phyloP scores from a whole-genome alignment of 73 alveolate species.

The Uronychia binucleata region DNA sequence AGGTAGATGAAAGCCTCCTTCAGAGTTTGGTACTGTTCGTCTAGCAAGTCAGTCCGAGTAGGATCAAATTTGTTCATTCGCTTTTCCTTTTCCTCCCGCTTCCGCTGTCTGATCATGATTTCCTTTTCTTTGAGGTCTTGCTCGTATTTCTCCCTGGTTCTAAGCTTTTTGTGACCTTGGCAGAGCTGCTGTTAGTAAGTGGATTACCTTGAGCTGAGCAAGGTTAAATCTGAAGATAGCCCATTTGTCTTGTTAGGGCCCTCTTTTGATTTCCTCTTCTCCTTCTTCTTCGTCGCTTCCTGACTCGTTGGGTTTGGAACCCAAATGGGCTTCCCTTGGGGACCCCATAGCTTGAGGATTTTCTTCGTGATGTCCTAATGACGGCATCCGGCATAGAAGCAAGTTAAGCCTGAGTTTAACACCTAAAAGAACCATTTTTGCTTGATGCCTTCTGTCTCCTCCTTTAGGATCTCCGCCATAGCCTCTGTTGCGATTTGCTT shows the following conservation, averaged over 20 bases:
- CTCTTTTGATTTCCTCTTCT: constrained; percentile 6
- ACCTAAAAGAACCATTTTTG: constrained; percentile 13
- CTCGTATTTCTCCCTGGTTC: constrained; percentile 56
- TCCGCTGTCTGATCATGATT: constrained; percentile 5
- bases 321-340: not conserved
- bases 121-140: constrained; percentile 29
- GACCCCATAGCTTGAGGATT: not conserved
- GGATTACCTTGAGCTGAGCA: constrained; percentile 10
- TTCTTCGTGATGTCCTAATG: not conserved
- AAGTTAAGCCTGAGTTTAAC: constrained; percentile 6
- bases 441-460: constrained; percentile 44
- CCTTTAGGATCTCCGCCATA: constrained; percentile 56
- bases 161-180: constrained; percentile 2
- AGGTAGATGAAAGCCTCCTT: constrained; percentile 19
- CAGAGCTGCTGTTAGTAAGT: constrained; percentile 6
- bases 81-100: constrained; percentile 6
- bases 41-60: not conserved
- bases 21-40: constrained; percentile 18
- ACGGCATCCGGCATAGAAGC: constrained; percentile 23
- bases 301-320: not conserved
- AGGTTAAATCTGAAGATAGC: constrained; percentile 12
- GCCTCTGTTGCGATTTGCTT: constrained; percentile 64
- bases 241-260: not conserved
- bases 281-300: constrained; percentile 4
- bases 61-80: constrained; percentile 2